phyloP scores from a whole-genome alignment of 805 yeast species.

The Myxozyma vanderwaltii region DNA sequence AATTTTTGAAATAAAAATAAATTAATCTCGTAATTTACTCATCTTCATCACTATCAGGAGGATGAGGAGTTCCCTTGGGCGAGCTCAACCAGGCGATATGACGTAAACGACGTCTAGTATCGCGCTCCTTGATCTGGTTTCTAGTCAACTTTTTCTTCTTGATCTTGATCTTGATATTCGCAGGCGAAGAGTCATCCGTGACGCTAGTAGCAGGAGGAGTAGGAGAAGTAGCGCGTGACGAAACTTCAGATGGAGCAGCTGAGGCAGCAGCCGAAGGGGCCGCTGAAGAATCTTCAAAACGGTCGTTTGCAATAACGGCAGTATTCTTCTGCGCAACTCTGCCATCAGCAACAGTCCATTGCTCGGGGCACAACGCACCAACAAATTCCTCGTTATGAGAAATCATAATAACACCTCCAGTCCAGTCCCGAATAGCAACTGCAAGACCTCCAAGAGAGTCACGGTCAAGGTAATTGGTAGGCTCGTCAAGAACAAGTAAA shows the following conservation, averaged over 20 bases:
- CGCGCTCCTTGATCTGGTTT: constrained; percentile 89
- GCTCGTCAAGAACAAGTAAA: constrained; percentile 93
- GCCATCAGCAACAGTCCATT: constrained; percentile 96
- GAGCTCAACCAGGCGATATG: constrained; percentile 92
- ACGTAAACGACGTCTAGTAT: constrained; percentile 90
- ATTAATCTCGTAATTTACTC: constrained; percentile 47
- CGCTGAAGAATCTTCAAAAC: constrained; percentile 78
- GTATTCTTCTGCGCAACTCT: constrained; percentile 81
- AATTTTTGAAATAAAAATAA: neutral
- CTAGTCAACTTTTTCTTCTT: constrained; percentile 97
- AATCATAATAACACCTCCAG: constrained; percentile 97
- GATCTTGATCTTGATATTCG: constrained; percentile 87
- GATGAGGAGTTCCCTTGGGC: constrained; percentile 98
- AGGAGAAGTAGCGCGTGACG: constrained; percentile 36
- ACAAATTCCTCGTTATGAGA: constrained; percentile 97
- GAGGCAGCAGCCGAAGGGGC: constrained; percentile 74
- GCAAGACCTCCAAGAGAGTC: constrained; percentile 98
- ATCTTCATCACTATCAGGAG: constrained; percentile 91
- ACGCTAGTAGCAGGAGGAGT: constrained; percentile 31
- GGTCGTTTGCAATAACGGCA: constrained; percentile 67
- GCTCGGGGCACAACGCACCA: constrained; percentile 97
- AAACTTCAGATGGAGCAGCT: constrained; percentile 48
- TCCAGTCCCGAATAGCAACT: constrained; percentile 96
- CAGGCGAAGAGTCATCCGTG: constrained; percentile 84
- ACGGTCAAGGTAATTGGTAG: constrained; percentile 96